phyloP scores from a whole-genome alignment of 495 filamentous ascomycete genomes.

The Amniculicola lignicola region DNA sequence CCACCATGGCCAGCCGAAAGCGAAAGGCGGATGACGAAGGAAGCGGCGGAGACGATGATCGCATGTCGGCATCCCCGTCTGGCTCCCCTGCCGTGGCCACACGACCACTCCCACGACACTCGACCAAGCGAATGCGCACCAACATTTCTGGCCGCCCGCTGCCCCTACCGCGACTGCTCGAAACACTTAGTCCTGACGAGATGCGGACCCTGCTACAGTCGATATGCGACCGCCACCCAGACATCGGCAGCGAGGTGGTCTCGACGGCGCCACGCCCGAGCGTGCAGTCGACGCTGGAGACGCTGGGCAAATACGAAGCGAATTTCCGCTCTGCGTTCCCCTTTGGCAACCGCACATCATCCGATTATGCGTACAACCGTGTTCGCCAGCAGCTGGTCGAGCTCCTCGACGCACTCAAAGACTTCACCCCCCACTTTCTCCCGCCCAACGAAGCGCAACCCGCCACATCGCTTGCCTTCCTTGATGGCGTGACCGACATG shows the following conservation, averaged over 20 bases:
- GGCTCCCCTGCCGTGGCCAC: constrained; percentile 70
- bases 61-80: constrained; percentile 82
- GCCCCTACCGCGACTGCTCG: constrained; percentile 75
- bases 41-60: constrained; percentile 57
- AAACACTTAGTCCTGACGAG: constrained; percentile 82
- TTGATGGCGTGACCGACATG: constrained; percentile 84
- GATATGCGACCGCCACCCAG: constrained; percentile 85
- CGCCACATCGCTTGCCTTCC: constrained; percentile 72
- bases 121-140: constrained; percentile 60
- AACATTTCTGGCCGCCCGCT: constrained; percentile 78
- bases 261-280: constrained; percentile 79
- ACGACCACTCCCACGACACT: constrained; percentile 60
- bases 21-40: constrained; percentile 82
- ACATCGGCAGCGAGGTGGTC: constrained; percentile 76
- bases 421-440: constrained; percentile 93
- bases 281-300: constrained; percentile 71
- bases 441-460: constrained; percentile 84
- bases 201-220: constrained; percentile 77
- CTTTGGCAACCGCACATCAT: constrained; percentile 73
- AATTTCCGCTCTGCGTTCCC: constrained; percentile 78
- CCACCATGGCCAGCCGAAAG: constrained; percentile 61
- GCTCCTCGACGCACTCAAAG: constrained; percentile 82
- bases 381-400: constrained; percentile 76
- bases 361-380: constrained; percentile 93
- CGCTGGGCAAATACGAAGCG: constrained; percentile 76